phyloP scores from a whole-genome alignment of 2,329 filamentous ascomycete genomes.

The Fusarium anthophilum region DNA sequence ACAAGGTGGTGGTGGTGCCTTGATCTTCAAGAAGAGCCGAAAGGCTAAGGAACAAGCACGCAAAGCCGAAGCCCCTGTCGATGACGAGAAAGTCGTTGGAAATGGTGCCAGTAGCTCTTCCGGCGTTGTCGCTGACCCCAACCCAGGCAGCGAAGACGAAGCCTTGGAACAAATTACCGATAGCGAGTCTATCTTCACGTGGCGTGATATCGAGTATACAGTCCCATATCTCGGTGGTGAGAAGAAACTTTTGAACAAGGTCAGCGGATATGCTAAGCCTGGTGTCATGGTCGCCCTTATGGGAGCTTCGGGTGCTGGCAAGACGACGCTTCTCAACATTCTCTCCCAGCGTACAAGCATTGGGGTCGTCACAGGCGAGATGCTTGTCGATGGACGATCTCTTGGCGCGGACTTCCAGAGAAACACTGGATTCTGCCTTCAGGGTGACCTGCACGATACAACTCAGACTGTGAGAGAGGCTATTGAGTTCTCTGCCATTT shows the following conservation, averaged over 20 bases:
- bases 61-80: constrained; percentile 30
- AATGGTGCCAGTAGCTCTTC: constrained; percentile 1
- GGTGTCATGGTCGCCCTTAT: constrained; percentile 83
- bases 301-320: constrained; percentile 83
- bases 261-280: constrained; percentile 82
- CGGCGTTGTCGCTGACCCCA: constrained; percentile 6
- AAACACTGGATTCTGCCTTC: constrained; percentile 74
- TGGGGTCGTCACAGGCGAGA: constrained; percentile 78
- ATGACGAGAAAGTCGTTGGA: constrained; percentile 42
- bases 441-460: constrained; percentile 71
- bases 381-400: constrained; percentile 77
- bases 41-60: constrained; percentile 58
- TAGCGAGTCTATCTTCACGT: constrained; percentile 68
- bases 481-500: constrained; percentile 70
- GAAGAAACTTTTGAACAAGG: constrained; percentile 52
- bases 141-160: constrained; percentile 7
- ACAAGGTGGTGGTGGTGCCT: constrained; percentile 70
- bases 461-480: constrained; percentile 73
- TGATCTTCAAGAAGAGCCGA: constrained; percentile 77
- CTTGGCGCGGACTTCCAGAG: constrained; percentile 79
- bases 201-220: constrained; percentile 75
- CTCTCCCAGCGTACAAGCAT: constrained; percentile 76
- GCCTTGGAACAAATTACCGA: constrained; percentile 41
- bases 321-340: constrained; percentile 84
- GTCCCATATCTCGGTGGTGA: constrained; percentile 61